Conservation (phyloP, 177 flowering plant species). For the Vitis hybrid region DNA sequence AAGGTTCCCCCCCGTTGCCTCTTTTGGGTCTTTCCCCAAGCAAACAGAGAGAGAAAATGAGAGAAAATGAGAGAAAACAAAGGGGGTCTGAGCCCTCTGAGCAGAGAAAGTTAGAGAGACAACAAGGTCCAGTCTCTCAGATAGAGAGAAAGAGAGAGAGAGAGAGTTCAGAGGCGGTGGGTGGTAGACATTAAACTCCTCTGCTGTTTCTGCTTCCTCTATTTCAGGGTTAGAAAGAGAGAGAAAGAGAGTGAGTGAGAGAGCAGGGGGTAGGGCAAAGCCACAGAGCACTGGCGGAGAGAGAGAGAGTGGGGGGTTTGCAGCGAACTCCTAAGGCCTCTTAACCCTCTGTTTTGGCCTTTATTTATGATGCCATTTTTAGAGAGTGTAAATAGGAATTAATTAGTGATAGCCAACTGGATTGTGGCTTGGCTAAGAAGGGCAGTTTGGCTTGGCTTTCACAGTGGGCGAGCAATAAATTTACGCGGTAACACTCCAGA, state of each 20-base stretch:
- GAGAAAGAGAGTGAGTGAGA: constrained; percentile 25
- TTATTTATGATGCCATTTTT: constrained; percentile 14
- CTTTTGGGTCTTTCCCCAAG: constrained; percentile 10
- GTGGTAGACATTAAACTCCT: constrained; percentile 40
- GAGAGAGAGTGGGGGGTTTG: constrained; percentile 7
- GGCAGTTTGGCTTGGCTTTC: too few relatives aligned
- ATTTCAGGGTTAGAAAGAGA: constrained; percentile 48
- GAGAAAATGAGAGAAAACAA: constrained; percentile 19
- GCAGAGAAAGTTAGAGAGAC: constrained; percentile 20
- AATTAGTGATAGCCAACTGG: neutral
- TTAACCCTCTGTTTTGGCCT: constrained; percentile 17
- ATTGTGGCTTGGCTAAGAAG: too few relatives aligned
- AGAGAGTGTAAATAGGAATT: neutral
- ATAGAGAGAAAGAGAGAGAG: constrained; percentile 19
- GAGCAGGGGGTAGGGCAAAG: neutral
- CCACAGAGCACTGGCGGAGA: constrained; percentile 3
- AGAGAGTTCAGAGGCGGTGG: constrained; percentile 25
- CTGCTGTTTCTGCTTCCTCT: constrained; percentile 49
- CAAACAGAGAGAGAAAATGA: constrained; percentile 13
- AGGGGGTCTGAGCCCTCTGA: constrained; percentile 14
- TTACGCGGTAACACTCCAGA: too few relatives aligned
- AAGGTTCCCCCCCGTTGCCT: constrained; percentile 17
- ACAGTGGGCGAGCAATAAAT: too few relatives aligned
- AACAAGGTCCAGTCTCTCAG: constrained; percentile 21
- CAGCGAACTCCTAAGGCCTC: constrained; percentile 1